A percentile compares a stretch with the other conserved stretches of the same genome.
phyloP scores from a whole-genome alignment of 1,284 basidiomycete genomes.

The Cryptococcus deneoformans region DNA sequence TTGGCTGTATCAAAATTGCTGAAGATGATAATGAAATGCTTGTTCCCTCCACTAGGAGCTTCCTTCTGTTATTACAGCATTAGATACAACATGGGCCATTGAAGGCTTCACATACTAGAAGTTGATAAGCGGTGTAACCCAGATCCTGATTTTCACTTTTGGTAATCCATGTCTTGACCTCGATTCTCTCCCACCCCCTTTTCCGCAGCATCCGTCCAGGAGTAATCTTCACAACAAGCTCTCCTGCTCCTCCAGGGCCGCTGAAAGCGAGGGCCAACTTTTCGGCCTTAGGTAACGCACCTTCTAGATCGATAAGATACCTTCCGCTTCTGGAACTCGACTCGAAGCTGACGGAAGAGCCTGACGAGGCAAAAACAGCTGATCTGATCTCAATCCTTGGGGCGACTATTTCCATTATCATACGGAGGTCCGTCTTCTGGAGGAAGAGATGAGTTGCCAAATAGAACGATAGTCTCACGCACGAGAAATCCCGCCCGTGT shows the following conservation, averaged over 20 bases:
- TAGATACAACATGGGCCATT: no score
- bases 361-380: background rate
- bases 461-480: no score
- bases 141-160: no score
- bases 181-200: conserved; percentile 10
- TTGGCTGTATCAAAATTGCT: conserved; percentile 15
- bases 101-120: no score
- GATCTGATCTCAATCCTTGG: background rate
- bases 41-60: no score
- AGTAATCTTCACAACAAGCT: background rate
- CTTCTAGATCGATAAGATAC: background rate
- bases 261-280: background rate
- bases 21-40: conserved; percentile 6
- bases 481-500: no score
- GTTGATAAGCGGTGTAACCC: no score
- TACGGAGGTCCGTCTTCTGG: background rate
- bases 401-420: background rate
- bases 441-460: no score
- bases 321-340: background rate
- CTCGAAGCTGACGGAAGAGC: background rate
- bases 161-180: background rate
- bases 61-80: no score
- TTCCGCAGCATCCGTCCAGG: background rate
- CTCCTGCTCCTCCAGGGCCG: background rate
- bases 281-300: background rate